A percentile compares a stretch with the other conserved stretches of the same genome.
phyloP scores from a whole-genome alignment of 2,329 filamentous ascomycete genomes.

The Colletotrichum simmondsii region DNA sequence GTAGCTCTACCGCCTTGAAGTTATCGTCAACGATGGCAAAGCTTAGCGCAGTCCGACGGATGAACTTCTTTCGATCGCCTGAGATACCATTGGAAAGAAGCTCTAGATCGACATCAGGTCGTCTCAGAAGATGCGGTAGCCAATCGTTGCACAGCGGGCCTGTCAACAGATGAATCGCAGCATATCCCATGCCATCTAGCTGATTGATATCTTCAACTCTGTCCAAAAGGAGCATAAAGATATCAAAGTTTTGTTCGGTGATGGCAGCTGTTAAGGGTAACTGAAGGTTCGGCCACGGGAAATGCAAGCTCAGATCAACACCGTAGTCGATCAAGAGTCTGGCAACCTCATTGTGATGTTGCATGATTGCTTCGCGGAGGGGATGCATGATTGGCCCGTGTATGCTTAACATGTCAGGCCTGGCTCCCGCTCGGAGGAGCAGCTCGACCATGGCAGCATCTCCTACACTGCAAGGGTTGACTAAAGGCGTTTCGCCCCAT shows the following conservation, averaged over 20 bases:
- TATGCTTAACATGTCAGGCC: slow-evolving; percentile 28
- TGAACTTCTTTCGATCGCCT: background rate
- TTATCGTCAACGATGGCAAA: slow-evolving; percentile 33
- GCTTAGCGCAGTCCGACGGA: slow-evolving; percentile 34
- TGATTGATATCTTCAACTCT: slow-evolving; percentile 17
- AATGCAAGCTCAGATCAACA: slow-evolving; percentile 11
- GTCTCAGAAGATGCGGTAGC: slow-evolving; percentile 15
- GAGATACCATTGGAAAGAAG: background rate
- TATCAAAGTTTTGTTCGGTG: slow-evolving; percentile 20
- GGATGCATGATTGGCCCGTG: slow-evolving; percentile 10
- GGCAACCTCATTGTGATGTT: background rate
- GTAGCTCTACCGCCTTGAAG: slow-evolving; percentile 33
- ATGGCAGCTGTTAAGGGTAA: slow-evolving; percentile 33
- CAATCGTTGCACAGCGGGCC: slow-evolving; percentile 33
- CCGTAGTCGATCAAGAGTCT: slow-evolving; percentile 1
- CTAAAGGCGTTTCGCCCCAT: slow-evolving; percentile 28
- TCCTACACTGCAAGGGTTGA: slow-evolving; percentile 22
- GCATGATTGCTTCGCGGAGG: slow-evolving; percentile 15
- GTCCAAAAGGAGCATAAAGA: slow-evolving; percentile 27
- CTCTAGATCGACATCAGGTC: slow-evolving; percentile 22
- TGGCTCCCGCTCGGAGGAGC: slow-evolving; percentile 33
- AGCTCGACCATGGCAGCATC: slow-evolving; percentile 16
- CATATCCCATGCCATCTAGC: slow-evolving; percentile 32
- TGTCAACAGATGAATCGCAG: slow-evolving; percentile 32
- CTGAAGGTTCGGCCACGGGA: background rate